phyloP scores from a whole-genome alignment of 169 alveolate species.

The Neospora caninum region DNA sequence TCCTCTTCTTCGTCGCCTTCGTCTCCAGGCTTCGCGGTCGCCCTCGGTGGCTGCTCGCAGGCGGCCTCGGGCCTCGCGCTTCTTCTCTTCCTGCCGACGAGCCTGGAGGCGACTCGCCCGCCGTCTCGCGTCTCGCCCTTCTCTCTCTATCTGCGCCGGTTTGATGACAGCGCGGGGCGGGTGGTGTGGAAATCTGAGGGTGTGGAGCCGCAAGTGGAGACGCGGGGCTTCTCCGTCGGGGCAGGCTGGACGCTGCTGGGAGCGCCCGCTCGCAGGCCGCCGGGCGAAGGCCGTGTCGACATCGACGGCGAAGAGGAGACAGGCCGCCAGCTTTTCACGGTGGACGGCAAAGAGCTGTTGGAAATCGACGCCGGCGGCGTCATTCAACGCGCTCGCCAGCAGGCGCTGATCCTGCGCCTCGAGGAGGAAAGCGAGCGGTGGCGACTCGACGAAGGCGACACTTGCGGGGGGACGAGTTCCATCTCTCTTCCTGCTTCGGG shows the following conservation, averaged over 20 bases:
- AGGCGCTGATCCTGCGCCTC: conserved; percentile 46
- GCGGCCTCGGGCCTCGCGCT: background rate
- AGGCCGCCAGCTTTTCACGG: conserved; percentile 30
- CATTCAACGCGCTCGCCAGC: conserved; percentile 6
- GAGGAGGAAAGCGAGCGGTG: conserved; percentile 48
- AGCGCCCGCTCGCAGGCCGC: background rate
- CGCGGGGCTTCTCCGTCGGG: background rate
- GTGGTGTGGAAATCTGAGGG: background rate
- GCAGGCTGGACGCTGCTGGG: background rate
- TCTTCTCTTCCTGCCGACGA: background rate
- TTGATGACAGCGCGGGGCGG: background rate
- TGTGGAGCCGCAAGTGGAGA: background rate
- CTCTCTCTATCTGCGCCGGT: background rate
- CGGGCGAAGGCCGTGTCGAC: background rate
- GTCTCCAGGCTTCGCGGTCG: background rate
- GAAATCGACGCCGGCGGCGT: conserved; percentile 35
- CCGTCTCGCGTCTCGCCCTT: background rate
- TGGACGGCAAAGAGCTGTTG: conserved; percentile 45
- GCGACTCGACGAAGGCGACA: background rate
- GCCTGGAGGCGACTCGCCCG: background rate
- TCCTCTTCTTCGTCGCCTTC: background rate
- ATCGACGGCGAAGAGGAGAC: background rate
- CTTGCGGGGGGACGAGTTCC: background rate
- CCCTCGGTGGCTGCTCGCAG: conserved; percentile 13
- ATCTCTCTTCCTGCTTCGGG: background rate